Conservation (phyloP, 148 eudicot species). For the Vaccinium darrowii region DNA sequence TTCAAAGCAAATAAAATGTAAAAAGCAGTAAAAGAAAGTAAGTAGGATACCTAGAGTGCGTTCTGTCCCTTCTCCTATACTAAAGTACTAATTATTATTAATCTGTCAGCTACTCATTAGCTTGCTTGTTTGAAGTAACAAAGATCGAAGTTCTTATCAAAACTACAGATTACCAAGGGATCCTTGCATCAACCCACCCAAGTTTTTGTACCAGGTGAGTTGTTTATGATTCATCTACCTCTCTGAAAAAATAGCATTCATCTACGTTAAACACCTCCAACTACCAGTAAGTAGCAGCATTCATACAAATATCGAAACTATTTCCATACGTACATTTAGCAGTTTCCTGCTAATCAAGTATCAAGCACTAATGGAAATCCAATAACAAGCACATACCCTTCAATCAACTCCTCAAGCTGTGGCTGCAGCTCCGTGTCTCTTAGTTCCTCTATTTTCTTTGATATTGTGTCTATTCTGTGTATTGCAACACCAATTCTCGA, state of each 20-base stretch:
- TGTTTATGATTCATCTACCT: neutral
- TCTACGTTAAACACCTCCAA: neutral
- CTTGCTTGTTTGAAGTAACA: constrained; percentile 1
- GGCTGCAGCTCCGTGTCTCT: constrained; percentile 90
- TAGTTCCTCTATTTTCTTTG: constrained; percentile 83
- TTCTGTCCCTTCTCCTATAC: neutral
- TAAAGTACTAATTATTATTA: neutral
- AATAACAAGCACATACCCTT: constrained; percentile 58
- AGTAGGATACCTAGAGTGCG: neutral
- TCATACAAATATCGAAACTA: neutral
- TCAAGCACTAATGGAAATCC: constrained; percentile 2
- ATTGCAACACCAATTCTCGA: constrained; percentile 87
- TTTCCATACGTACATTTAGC: neutral
- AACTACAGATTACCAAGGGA: neutral
- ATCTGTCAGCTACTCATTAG: neutral
- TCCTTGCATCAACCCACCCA: neutral
- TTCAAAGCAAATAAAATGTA: neutral
- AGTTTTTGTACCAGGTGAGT: neutral
- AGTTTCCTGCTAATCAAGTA: neutral
- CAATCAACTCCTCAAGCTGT: constrained; percentile 95
- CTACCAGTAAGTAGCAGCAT: neutral
- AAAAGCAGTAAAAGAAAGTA: constrained; percentile 5
- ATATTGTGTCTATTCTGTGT: constrained; percentile 80
- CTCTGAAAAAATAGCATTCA: neutral
- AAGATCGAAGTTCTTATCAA: neutral